A percentile compares a stretch with the other conserved stretches of the same genome.
Evolutionary conservation across 495 filamentous ascomycete species (phyloP).

Genomic region (Aspergillus biplanus): DNA sequence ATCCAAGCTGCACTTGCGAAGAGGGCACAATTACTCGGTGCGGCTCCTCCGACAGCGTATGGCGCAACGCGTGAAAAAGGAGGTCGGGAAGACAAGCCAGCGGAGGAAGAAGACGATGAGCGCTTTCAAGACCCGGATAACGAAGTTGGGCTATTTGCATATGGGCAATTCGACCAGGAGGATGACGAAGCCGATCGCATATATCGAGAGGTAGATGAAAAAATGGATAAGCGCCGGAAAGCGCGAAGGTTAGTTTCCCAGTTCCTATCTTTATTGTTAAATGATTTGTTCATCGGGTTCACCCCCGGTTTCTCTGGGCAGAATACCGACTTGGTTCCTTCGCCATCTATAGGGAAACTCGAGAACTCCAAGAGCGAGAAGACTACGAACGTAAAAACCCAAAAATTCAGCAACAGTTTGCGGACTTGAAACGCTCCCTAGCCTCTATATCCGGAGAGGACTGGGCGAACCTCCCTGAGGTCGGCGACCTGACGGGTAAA

Average conservation of each 20-base stretch:
- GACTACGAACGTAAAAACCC: slow-evolving; percentile 97
- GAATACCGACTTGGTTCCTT: slow-evolving; percentile 79
- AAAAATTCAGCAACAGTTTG: slow-evolving; percentile 98
- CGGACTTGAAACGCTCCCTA: slow-evolving; percentile 89
- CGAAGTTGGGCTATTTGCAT: slow-evolving; percentile 92
- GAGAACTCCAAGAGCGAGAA: slow-evolving; percentile 85
- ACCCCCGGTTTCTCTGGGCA: slow-evolving; percentile 66
- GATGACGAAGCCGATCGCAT: slow-evolving; percentile 97
- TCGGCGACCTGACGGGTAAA: slow-evolving; percentile 93
- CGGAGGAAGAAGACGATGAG: slow-evolving; percentile 78
- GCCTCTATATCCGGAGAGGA: slow-evolving; percentile 91
- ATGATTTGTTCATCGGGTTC: slow-evolving; percentile 72
- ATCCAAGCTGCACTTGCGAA: slow-evolving; percentile 97
- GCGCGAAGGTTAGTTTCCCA: slow-evolving; percentile 75
- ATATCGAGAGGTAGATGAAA: slow-evolving; percentile 93
- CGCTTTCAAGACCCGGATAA: slow-evolving; percentile 96
- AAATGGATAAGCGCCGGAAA: slow-evolving; percentile 88
- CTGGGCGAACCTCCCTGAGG: slow-evolving; percentile 94
- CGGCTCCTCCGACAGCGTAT: slow-evolving; percentile 78
- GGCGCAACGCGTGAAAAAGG: slow-evolving; percentile 74
- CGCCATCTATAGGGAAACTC: slow-evolving; percentile 85
- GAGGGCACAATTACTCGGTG: slow-evolving; percentile 81
- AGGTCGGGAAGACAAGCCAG: slow-evolving; percentile 56
- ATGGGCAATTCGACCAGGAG: slow-evolving; percentile 90
- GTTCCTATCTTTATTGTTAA: slow-evolving; percentile 31